Base-by-base conservation (phyloP, 2,329 filamentous ascomycete genomes). In the Trichophaea hybrida region DNA sequence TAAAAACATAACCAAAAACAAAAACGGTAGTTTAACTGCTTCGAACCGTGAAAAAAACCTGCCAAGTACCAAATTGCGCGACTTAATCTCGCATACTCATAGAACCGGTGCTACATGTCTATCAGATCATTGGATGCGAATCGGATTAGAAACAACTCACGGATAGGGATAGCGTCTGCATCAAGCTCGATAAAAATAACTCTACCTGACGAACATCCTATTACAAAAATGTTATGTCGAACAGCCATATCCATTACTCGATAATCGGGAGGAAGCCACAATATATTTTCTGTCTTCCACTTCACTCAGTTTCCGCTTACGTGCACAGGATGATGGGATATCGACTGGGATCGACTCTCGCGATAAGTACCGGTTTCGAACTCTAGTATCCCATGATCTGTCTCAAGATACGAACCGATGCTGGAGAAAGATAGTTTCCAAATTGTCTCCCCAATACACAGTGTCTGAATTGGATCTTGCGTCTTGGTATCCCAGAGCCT, bases 381-480 rank as follows among this genome's bases (percentile, higher is more conserved):
- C 15, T 8, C 44, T 6, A 17, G 6, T 48, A 48, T 6, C 24
- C 44, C 44, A 8, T 17, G 10, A 7, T 48, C 7, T 10, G 44
- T 48, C 24, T 48, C 15, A 17, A 48, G 7, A 17, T 17, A 17
- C 12, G 10, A 8, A 48, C 15, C 15, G 44, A 6, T 17, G 44
- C 6, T 7, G 24, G 96, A 91, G 71, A 95, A 97, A 8, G 88
- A 82, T 5, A 96, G 73, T 0, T 80, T 85, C 34, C 88, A 82
- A 6, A 97, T 82, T 91, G 91, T 96, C 70, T 95, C 96, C 71
- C 96, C 90, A 71, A 0, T 64, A 52, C 17, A 69, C 62, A 17
- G 54, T 68, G 33, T 31, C 46, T 15, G 49, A 32, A 60, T 57
- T 17, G 58, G 57, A 6, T 60, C 60, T 51, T 58, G 6, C 58